A percentile compares a stretch with the other conserved stretches of the same genome.
Conservation (phyloP, 202 grass and related monocot species). For the Cymbopogon flexuosus region DNA sequence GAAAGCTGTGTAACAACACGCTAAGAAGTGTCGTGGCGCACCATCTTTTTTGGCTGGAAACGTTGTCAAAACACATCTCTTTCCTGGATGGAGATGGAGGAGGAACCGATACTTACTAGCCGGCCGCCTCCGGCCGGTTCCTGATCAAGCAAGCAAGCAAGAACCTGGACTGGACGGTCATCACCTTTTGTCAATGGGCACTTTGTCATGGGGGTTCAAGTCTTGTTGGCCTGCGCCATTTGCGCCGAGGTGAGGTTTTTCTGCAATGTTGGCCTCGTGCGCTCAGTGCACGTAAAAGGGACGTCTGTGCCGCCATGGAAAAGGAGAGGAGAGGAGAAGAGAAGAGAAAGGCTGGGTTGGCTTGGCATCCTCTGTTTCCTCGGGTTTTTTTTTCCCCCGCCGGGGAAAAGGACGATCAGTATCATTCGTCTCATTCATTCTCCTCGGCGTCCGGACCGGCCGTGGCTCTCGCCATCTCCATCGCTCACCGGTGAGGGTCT, state of each 20-base stretch:
- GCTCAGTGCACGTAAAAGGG: background rate
- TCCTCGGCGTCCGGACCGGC: too few relatives aligned
- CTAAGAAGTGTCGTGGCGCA: background rate
- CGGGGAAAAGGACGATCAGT: too few relatives aligned
- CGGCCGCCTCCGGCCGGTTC: background rate
- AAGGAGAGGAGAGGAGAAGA: too few relatives aligned
- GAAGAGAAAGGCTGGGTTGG: too few relatives aligned
- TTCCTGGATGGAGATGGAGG: background rate
- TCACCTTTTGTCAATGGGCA: background rate
- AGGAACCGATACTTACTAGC: too few relatives aligned
- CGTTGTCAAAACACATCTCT: background rate
- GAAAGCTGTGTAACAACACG: background rate
- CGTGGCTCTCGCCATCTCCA: too few relatives aligned
- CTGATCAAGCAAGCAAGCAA: background rate
- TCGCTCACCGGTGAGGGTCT: background rate
- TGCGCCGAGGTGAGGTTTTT: background rate
- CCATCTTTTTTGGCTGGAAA: background rate
- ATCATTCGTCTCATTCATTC: too few relatives aligned
- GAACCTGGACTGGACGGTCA: background rate
- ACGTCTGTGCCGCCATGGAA: background rate
- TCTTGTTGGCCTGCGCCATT: too few relatives aligned
- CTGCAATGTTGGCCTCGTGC: background rate
- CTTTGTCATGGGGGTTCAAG: background rate
- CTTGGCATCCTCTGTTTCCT: too few relatives aligned
- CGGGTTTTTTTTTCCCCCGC: too few relatives aligned